These are phyloP conservation scores for Aspergillus sp. DNA, from an alignment of 2,329 filamentous ascomycete species.

Conservation along the genomic window DNA sequence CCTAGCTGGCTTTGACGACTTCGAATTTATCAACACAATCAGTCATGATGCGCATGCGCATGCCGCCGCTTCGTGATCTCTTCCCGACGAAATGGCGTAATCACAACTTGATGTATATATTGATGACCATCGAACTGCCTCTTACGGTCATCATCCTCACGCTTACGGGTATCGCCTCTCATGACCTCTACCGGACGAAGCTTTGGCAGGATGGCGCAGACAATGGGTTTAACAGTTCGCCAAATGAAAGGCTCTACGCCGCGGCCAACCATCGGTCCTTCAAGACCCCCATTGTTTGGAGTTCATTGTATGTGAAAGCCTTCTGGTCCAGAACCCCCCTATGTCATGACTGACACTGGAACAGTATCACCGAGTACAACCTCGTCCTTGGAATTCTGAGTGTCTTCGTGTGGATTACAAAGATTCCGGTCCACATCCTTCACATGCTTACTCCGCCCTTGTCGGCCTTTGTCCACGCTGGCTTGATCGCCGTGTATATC, in stretches of 20 bases:
- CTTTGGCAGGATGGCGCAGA: constrained; percentile 64
- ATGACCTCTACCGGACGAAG: constrained; percentile 62
- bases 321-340: neutral
- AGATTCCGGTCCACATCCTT: constrained; percentile 58
- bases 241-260: constrained; percentile 58
- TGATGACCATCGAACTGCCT: constrained; percentile 59
- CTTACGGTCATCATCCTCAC: constrained; percentile 60
- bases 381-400: constrained; percentile 63
- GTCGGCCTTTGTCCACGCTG: constrained; percentile 54
- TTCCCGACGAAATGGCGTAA: constrained; percentile 59
- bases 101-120: constrained; percentile 53
- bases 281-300: constrained; percentile 60
- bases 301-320: constrained; percentile 54
- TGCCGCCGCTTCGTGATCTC: constrained; percentile 37
- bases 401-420: constrained; percentile 63
- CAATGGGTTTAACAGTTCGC: constrained; percentile 65
- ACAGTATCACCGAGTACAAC: constrained; percentile 62
- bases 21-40: neutral
- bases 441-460: constrained; percentile 60
- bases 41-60: neutral
- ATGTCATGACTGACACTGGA: constrained; percentile 14
- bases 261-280: constrained; percentile 61
- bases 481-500: constrained; percentile 57
- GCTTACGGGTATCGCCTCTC: constrained; percentile 63
- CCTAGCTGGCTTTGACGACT: neutral